These are phyloP conservation scores for Phoenix dactylifera DNA, from an alignment of 176 grass and related monocot genomes.

Conservation along the genomic window DNA sequence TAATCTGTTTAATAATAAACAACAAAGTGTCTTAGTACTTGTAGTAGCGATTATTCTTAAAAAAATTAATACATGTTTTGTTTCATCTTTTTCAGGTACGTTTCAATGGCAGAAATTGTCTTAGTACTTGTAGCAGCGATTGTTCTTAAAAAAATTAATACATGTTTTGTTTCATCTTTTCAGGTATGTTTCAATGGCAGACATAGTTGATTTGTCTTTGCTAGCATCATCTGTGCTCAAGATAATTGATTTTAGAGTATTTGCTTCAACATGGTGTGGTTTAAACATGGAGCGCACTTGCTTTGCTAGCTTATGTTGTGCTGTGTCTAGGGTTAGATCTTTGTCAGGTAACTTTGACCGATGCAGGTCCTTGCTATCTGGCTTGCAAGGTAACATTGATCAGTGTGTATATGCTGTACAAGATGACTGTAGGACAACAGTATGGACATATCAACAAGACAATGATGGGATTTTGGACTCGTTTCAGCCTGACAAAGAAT, in stretches of 20 bases:
- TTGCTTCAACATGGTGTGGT: constrained; percentile 62
- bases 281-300: constrained; percentile 60
- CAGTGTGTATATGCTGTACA: constrained; percentile 62
- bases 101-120: constrained; percentile 47
- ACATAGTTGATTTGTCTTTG: constrained; percentile 70
- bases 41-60: no score
- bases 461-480: constrained; percentile 51
- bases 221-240: constrained; percentile 39
- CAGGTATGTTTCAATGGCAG: constrained; percentile 84
- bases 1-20: no score
- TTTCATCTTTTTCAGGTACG: constrained; percentile 52
- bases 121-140: no score
- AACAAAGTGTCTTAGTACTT: neutral
- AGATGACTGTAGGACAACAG: constrained; percentile 79
- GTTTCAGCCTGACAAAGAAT: constrained; percentile 78
- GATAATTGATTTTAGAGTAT: constrained; percentile 85
- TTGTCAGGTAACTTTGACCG: constrained; percentile 35
- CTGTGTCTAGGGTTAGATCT: constrained; percentile 44
- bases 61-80: constrained; percentile 1
- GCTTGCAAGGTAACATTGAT: constrained; percentile 37
- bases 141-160: neutral
- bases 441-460: constrained; percentile 67
- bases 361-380: constrained; percentile 66
- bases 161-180: constrained; percentile 14
- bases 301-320: constrained; percentile 51